Base-by-base conservation (phyloP, 306 rosid genomes). In the Acacia acuminata region DNA sequence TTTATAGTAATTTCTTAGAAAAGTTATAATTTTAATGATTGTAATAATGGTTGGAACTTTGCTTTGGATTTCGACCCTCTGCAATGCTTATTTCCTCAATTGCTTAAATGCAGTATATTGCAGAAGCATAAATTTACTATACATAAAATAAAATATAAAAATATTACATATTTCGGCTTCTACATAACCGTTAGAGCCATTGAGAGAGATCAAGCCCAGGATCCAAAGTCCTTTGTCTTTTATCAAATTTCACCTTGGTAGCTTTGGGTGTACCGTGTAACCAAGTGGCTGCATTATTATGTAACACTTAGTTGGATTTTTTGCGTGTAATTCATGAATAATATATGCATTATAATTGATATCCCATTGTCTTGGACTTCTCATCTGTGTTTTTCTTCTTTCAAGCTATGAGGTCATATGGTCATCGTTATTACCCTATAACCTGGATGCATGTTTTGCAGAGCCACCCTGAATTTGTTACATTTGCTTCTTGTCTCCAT, bases 401-500 rank as follows among this genome's bases (percentile, higher is more conserved):
- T n/a, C 0, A 72, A 48, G 14, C 19, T 75, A 53, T 50, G 48
- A 53, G 22, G 44, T 75, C 55, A 50, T 71, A 32, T 53, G 66
- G 15, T 30, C 70, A 10, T 77, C 15, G 27, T 38, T 4, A 51
- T 40, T 72, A 73, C 73, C 71, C 65, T 36, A 64, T 81, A 77
- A 81, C 73, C 61, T 32, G 64, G 66, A 51, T 43, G 73, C 66
- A 53, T 77, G 68, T 73, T 72, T 78, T 77, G 77, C 88, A 68
- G 85, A 72, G 65, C 14, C 34, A 60, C 19, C 77, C 55, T 43
- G 77, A 85, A 63, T 72, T 73, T 77, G 72, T 50, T 66, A 72
- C 73, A 73, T 73, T 77, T 44, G 70, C 45, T 24, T 85, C 83
- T 73, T 74, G 75, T 56, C 69, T 78, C 65, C 81, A 66, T 66